These are phyloP conservation scores for Austroboletus rostrupii DNA, from an alignment of 1,284 basidiomycete species.

Conservation along the genomic window DNA sequence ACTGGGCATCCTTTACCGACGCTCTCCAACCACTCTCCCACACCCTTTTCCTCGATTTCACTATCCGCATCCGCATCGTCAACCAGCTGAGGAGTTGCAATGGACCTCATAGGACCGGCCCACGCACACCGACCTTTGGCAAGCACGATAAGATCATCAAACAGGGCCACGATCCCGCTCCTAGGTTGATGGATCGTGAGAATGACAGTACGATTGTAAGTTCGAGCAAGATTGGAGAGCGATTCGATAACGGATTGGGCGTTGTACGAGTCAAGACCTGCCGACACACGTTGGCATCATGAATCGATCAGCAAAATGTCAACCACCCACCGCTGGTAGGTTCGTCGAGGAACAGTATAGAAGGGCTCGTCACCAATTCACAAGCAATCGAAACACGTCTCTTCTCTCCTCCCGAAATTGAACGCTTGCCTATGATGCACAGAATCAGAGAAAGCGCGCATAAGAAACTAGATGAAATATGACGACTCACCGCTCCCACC, in stretches of 20 bases:
- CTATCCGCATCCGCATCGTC: slow-evolving; percentile 57
- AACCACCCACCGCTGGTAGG: slow-evolving; percentile 79
- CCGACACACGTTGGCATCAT: background rate
- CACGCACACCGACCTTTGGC: slow-evolving; percentile 58
- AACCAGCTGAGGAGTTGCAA: slow-evolving; percentile 6
- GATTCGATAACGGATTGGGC: slow-evolving; percentile 92
- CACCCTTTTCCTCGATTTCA: slow-evolving; percentile 53
- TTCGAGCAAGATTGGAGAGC: slow-evolving; percentile 78
- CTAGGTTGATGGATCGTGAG: slow-evolving; percentile 99
- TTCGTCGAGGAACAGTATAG: slow-evolving; percentile 94
- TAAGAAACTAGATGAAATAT: background rate
- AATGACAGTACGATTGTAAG: slow-evolving; percentile 93
- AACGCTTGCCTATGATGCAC: slow-evolving; percentile 55
- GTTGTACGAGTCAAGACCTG: slow-evolving; percentile 91
- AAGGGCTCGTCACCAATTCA: slow-evolving; percentile 94
- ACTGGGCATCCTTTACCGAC: slow-evolving; percentile 84
- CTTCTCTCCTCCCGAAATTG: slow-evolving; percentile 96
- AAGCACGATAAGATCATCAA: slow-evolving; percentile 88
- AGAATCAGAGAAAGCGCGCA: background rate
- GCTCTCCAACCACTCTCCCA: slow-evolving; percentile 69
- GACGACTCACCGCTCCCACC: slow-evolving; percentile 69
- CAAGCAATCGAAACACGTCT: slow-evolving; percentile 96
- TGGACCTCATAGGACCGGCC: slow-evolving; percentile 28
- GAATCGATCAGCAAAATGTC: background rate
- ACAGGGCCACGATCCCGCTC: slow-evolving; percentile 93